Conservation (phyloP, 2,329 filamentous ascomycete species). For the Beauveria varroae region DNA sequence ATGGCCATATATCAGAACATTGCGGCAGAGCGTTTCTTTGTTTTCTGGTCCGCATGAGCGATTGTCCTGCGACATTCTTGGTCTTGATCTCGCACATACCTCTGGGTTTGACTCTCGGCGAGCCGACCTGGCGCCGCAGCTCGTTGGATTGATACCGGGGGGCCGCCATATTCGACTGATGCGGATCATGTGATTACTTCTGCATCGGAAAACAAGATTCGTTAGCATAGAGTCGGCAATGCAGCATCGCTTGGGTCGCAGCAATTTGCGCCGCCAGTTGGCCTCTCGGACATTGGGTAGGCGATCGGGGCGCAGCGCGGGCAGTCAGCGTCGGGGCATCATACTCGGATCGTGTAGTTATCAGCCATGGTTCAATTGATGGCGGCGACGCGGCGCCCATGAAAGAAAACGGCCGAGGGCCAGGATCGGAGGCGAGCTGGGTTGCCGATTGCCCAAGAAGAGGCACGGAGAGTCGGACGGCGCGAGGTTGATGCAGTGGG, state of each 20-base stretch:
- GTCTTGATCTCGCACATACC: slow-evolving; percentile 31
- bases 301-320: not conserved
- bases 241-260: not conserved
- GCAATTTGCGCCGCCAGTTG: not conserved
- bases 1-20: slow-evolving; percentile 87
- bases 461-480: not conserved
- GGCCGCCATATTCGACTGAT: slow-evolving; percentile 35
- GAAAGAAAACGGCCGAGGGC: slow-evolving; percentile 19
- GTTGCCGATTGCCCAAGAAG: slow-evolving; percentile 30
- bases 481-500: slow-evolving; percentile 11
- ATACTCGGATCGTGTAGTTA: slow-evolving; percentile 36
- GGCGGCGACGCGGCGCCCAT: slow-evolving; percentile 36
- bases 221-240: not conserved
- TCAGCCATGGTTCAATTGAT: slow-evolving; percentile 42
- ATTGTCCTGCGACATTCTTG: not conserved
- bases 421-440: slow-evolving; percentile 43
- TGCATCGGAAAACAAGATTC: not conserved
- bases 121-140: slow-evolving; percentile 45
- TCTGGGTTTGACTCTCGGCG: slow-evolving; percentile 49
- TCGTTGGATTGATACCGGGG: slow-evolving; percentile 39
- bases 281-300: not conserved
- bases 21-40: slow-evolving; percentile 86
- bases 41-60: slow-evolving; percentile 47
- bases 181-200: slow-evolving; percentile 2
- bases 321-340: slow-evolving; percentile 19